phyloP scores from a whole-genome alignment of 495 filamentous ascomycete species.

The Aspergillus ellipticus region DNA sequence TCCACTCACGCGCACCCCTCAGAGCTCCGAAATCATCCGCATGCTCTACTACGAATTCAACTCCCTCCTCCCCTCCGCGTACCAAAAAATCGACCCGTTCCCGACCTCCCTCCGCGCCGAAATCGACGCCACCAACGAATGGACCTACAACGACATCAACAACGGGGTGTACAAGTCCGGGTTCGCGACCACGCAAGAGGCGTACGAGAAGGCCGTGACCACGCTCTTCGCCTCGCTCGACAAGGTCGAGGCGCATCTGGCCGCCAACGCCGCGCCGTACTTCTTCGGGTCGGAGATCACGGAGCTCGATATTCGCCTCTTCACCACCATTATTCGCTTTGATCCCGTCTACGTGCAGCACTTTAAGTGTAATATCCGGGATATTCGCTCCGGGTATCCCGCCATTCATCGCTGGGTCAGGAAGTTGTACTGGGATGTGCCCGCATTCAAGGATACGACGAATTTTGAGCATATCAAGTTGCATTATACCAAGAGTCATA shows the following conservation, averaged over 20 bases:
- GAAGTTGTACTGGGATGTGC: constrained; percentile 63
- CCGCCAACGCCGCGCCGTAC: constrained; percentile 48
- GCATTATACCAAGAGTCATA: constrained; percentile 69
- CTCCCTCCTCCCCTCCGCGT: constrained; percentile 53
- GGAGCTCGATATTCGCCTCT: constrained; percentile 79
- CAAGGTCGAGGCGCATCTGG: constrained; percentile 63
- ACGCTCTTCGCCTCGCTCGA: constrained; percentile 71
- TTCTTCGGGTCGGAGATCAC: constrained; percentile 68
- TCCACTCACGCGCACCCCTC: not conserved
- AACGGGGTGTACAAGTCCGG: constrained; percentile 81
- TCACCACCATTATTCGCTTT: constrained; percentile 81
- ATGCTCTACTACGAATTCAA: constrained; percentile 77
- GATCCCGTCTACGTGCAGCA: constrained; percentile 89
- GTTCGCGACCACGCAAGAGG: constrained; percentile 71
- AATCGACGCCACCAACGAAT: constrained; percentile 75
- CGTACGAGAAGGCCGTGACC: constrained; percentile 65
- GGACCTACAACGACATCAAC: constrained; percentile 83
- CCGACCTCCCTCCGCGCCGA: constrained; percentile 53
- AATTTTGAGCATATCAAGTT: constrained; percentile 70
- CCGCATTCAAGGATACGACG: constrained; percentile 59
- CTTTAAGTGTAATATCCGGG: constrained; percentile 87
- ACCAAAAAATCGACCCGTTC: constrained; percentile 60
- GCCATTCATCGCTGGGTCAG: constrained; percentile 65
- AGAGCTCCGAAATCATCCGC: constrained; percentile 58
- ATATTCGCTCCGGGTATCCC: constrained; percentile 76